Conservation (phyloP, 1,284 basidiomycete species). For the Fomitopsis schrenkii region DNA sequence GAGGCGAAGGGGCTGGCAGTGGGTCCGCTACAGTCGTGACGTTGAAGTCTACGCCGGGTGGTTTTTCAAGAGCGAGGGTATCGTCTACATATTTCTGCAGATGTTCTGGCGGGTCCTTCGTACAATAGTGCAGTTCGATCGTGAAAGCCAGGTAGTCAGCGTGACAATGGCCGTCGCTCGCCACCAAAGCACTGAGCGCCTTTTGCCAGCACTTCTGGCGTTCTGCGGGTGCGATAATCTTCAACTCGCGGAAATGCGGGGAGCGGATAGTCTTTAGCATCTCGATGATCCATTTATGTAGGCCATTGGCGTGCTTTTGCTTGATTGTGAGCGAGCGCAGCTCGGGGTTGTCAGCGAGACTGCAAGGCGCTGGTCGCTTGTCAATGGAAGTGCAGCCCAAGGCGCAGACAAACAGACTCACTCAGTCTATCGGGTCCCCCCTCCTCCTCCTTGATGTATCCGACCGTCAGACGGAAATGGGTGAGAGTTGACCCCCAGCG, state of each 20-base stretch:
- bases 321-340: background rate
- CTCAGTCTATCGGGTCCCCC: background rate
- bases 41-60: background rate
- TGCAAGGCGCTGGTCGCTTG: background rate
- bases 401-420: background rate
- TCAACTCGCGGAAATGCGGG: background rate
- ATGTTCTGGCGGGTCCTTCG: background rate
- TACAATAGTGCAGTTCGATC: background rate
- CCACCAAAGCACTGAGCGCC: background rate
- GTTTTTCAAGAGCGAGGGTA: background rate
- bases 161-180: background rate
- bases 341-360: background rate
- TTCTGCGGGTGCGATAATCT: background rate
- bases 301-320: background rate
- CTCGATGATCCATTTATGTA: background rate
- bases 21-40: background rate
- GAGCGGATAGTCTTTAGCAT: background rate
- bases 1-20: too few relatives aligned
- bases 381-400: background rate
- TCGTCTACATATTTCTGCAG: too few relatives aligned
- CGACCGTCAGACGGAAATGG: background rate
- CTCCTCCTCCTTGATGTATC: background rate
- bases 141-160: background rate
- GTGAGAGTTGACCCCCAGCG: background rate
- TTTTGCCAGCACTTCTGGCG: background rate